A percentile compares a stretch with the other conserved stretches of the same genome.
These are phyloP conservation scores for Elsinoe necatrix DNA, from an alignment of 2,329 filamentous ascomycete genomes.

Conservation along the genomic window DNA sequence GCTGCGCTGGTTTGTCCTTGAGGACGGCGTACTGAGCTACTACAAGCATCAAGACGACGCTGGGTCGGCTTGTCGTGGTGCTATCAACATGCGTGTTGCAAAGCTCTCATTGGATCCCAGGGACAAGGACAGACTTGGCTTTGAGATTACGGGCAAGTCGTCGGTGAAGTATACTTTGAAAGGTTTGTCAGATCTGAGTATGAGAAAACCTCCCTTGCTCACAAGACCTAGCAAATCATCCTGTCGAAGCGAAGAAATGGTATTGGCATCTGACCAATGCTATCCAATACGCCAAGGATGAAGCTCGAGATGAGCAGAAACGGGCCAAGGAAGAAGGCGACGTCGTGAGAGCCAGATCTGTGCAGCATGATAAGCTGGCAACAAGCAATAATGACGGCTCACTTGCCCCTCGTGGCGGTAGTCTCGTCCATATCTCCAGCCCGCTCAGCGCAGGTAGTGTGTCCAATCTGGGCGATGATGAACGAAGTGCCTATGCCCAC, in stretches of 20 bases:
- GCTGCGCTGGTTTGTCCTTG: slow-evolving; percentile 92
- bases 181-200: slow-evolving; percentile 15
- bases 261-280: slow-evolving; percentile 99
- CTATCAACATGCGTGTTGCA: slow-evolving; percentile 98
- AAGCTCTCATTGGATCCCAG: slow-evolving; percentile 91
- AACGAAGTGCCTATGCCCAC: slow-evolving; percentile 51
- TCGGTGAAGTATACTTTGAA: slow-evolving; percentile 98
- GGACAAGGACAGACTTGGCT: slow-evolving; percentile 73
- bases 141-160: slow-evolving; percentile 95
- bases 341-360: slow-evolving; percentile 66
- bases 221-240: slow-evolving; percentile 63
- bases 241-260: slow-evolving; percentile 97
- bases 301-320: slow-evolving; percentile 80
- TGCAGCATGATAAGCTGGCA: slow-evolving; percentile 50
- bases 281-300: slow-evolving; percentile 96
- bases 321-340: slow-evolving; percentile 68
- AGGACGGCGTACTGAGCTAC: slow-evolving; percentile 95
- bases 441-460: slow-evolving; percentile 14
- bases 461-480: slow-evolving; percentile 33
- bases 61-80: slow-evolving; percentile 88
- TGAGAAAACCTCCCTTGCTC: not conserved
- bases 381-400: slow-evolving; percentile 25
- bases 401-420: not conserved
- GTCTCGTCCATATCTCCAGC: not conserved
- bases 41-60: slow-evolving; percentile 99